Evolutionary conservation across 345 rosid species (phyloP).

Genomic region (Populus euphratica): DNA sequence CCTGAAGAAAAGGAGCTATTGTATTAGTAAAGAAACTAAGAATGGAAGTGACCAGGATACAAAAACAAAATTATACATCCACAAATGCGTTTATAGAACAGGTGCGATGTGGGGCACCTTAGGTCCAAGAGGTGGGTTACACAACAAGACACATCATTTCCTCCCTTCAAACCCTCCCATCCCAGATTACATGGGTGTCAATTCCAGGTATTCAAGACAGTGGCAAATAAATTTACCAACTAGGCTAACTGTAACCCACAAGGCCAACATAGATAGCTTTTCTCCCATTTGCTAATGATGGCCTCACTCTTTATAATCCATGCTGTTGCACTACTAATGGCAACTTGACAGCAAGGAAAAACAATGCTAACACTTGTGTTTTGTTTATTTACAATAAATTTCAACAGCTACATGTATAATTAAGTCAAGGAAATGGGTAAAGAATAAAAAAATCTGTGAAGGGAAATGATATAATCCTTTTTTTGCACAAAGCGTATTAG

Average conservation of each 20-base stretch:
- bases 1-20: conserved; percentile 37
- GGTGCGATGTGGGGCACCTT: background rate
- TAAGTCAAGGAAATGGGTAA: background rate
- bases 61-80: background rate
- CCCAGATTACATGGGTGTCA: background rate
- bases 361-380: background rate
- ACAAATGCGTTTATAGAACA: background rate
- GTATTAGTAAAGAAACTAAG: background rate
- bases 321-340: background rate
- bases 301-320: background rate
- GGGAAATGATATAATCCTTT: background rate
- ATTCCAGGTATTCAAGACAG: background rate
- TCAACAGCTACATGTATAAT: background rate
- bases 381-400: background rate
- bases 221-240: background rate
- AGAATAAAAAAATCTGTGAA: background rate
- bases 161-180: background rate
- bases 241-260: background rate
- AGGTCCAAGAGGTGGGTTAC: background rate
- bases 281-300: background rate
- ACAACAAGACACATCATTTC: background rate
- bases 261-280: background rate
- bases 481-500: background rate
- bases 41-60: background rate
- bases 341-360: background rate